These are phyloP conservation scores for Eucommia ulmoides DNA, from an alignment of 257 asterid genomes.

Conservation along the genomic window DNA sequence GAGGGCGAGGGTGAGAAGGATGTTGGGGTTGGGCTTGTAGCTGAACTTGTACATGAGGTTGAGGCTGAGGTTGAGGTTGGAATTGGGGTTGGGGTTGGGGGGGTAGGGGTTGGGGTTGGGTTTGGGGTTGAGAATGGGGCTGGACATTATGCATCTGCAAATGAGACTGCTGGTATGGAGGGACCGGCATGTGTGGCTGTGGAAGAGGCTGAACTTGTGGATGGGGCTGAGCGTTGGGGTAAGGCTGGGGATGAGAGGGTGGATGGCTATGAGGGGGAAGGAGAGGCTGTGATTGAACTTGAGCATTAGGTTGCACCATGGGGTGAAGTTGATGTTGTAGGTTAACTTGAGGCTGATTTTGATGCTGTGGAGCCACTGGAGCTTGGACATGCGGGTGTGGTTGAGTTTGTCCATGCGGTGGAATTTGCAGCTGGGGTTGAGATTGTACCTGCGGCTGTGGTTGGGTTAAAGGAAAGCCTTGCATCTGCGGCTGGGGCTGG, in stretches of 20 bases:
- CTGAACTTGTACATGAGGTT: conserved; percentile 17
- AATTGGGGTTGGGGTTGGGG: conserved; percentile 22
- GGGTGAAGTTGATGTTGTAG: conserved; percentile 23
- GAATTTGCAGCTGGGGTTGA: conserved; percentile 29
- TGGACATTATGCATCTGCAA: too few species aligned
- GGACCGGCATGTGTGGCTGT: conserved; percentile 27
- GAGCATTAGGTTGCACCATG: conserved; percentile 56
- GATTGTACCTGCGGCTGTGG: conserved; percentile 23
- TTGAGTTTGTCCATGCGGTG: conserved; percentile 21
- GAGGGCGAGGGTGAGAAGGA: conserved; percentile 23
- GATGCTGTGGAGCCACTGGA: too few species aligned
- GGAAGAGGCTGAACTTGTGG: conserved; percentile 22
- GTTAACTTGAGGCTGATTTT: conserved; percentile 18
- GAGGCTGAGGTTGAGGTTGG: conserved; percentile 25
- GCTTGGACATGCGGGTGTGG: conserved; percentile 20
- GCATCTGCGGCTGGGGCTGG: conserved; percentile 26
- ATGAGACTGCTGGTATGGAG: too few species aligned
- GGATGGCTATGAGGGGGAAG: conserved; percentile 22
- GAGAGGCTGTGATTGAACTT: conserved; percentile 23
- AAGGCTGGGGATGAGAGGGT: conserved; percentile 14
- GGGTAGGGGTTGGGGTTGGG: conserved; percentile 23
- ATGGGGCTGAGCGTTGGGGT: conserved; percentile 17
- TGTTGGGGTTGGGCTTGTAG: conserved; percentile 22
- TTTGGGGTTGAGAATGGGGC: conserved; percentile 40
- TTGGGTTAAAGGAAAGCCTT: conserved; percentile 28